These are phyloP conservation scores for Nemania sp. DNA, from an alignment of 2,329 filamentous ascomycete genomes.

Conservation along the genomic window DNA sequence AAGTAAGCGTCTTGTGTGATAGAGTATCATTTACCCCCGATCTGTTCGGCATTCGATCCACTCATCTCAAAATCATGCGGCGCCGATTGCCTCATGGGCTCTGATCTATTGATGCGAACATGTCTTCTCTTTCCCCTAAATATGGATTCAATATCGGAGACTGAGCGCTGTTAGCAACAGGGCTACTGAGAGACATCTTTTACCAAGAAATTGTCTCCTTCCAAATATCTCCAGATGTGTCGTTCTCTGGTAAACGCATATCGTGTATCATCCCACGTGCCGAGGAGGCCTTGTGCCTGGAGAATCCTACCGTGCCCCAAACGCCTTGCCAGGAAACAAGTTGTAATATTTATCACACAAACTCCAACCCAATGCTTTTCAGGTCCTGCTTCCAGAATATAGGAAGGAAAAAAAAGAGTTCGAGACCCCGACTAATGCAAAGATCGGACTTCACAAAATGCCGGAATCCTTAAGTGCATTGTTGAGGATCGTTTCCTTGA, in stretches of 20 bases:
- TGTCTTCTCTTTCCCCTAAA: constrained; percentile 32
- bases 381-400: constrained; percentile 37
- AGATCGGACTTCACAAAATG: constrained; percentile 74
- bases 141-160: constrained; percentile 40
- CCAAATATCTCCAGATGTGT: constrained; percentile 29
- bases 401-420: constrained; percentile 34
- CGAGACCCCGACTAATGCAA: constrained; percentile 27
- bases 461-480: constrained; percentile 98
- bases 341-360: constrained; percentile 41
- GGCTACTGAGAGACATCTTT: constrained; percentile 32
- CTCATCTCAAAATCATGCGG: constrained; percentile 12
- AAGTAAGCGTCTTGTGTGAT: constrained; percentile 10
- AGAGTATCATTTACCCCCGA: constrained; percentile 16
- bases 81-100: constrained; percentile 30
- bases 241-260: constrained; percentile 34
- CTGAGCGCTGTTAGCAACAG: constrained; percentile 24
- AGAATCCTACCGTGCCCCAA: constrained; percentile 43
- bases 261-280: constrained; percentile 43
- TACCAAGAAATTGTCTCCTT: constrained; percentile 40
- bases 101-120: constrained; percentile 37
- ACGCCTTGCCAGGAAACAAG: constrained; percentile 50
- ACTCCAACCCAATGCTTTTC: constrained; percentile 50
- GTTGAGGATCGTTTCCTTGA: constrained; percentile 98
- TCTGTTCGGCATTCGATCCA: constrained; percentile 19
- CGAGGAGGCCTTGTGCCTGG: constrained; percentile 43